phyloP scores from a whole-genome alignment of 805 yeast genomes.

The Kuraishia floccosa region DNA sequence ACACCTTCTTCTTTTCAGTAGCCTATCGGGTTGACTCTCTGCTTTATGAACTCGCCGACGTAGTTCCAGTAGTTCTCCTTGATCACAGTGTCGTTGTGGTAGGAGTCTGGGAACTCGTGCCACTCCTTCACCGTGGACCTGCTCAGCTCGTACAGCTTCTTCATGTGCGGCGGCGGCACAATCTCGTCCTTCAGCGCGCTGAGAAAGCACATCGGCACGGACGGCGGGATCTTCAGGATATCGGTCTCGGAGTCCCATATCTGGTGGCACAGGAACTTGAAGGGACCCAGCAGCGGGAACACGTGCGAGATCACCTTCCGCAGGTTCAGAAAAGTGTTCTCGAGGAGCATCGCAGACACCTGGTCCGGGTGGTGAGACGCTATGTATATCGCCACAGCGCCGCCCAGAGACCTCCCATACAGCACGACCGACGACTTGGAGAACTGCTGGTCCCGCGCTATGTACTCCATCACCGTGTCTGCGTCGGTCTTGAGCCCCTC shows the following conservation, averaged over 20 bases:
- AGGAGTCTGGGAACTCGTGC: conserved; percentile 44
- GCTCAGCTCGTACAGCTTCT: conserved; percentile 38
- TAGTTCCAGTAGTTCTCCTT: conserved; percentile 73
- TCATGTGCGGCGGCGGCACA: conserved; percentile 84
- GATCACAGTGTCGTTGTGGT: conserved; percentile 75
- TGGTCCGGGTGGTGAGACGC: conserved; percentile 44
- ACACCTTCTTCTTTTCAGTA: background rate
- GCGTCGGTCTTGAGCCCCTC: conserved; percentile 76
- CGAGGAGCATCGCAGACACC: conserved; percentile 61
- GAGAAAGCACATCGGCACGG: conserved; percentile 58
- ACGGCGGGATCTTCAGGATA: conserved; percentile 35
- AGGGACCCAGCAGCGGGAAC: conserved; percentile 51
- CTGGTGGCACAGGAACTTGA: conserved; percentile 60
- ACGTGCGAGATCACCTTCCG: conserved; percentile 63
- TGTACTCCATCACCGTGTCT: conserved; percentile 50
- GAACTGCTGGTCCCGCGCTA: conserved; percentile 42
- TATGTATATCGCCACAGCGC: conserved; percentile 84
- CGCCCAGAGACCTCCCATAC: conserved; percentile 89
- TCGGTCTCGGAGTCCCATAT: conserved; percentile 70
- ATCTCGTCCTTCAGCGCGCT: conserved; percentile 77
- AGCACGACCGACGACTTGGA: conserved; percentile 44
- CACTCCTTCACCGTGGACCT: conserved; percentile 39
- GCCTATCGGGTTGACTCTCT: conserved; percentile 26
- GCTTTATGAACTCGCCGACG: conserved; percentile 41
- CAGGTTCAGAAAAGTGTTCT: conserved; percentile 76